These are phyloP conservation scores for Metschnikowia cubensis DNA, from an alignment of 805 yeast genomes.

Conservation along the genomic window DNA sequence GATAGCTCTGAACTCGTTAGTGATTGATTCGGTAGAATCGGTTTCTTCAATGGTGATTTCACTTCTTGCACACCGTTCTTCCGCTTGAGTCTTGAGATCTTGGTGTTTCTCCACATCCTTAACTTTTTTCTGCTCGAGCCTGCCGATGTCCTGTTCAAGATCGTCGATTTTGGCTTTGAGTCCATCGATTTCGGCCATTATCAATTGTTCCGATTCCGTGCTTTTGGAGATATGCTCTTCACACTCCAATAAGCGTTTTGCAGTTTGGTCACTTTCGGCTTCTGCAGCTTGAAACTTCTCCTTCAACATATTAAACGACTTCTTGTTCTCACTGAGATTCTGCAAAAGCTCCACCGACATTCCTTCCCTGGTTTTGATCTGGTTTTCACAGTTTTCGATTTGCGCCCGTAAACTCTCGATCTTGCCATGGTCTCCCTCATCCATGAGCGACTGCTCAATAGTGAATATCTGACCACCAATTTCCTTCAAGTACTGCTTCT, in stretches of 20 bases:
- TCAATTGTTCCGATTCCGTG: conserved; percentile 18
- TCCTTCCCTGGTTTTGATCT: conserved; percentile 25
- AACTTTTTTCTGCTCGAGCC: conserved; percentile 9
- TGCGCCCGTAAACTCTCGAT: conserved; percentile 36
- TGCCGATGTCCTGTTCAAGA: conserved; percentile 12
- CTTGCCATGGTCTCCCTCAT: conserved; percentile 42
- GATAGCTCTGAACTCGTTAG: conserved; percentile 44
- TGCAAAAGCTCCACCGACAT: conserved; percentile 23
- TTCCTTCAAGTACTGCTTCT: conserved; percentile 12
- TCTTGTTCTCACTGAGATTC: conserved; percentile 8
- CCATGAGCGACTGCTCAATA: conserved; percentile 38
- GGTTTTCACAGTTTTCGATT: conserved; percentile 26
- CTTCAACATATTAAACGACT: conserved; percentile 2
- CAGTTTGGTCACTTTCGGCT: not conserved
- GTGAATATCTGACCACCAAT: conserved; percentile 26
- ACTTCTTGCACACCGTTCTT: conserved; percentile 44
- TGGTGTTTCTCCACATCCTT: conserved; percentile 13
- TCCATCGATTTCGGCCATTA: conserved; percentile 15
- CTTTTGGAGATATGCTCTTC: conserved; percentile 7
- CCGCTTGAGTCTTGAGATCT: conserved; percentile 25
- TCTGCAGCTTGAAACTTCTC: conserved; percentile 7
- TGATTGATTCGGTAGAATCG: conserved; percentile 46
- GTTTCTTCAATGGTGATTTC: conserved; percentile 39
- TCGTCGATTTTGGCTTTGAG: conserved; percentile 24
- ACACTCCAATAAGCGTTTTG: conserved; percentile 18